Evolutionary conservation across 2,329 filamentous ascomycete species (phyloP).

Genomic region (Penicillium sp.): DNA sequence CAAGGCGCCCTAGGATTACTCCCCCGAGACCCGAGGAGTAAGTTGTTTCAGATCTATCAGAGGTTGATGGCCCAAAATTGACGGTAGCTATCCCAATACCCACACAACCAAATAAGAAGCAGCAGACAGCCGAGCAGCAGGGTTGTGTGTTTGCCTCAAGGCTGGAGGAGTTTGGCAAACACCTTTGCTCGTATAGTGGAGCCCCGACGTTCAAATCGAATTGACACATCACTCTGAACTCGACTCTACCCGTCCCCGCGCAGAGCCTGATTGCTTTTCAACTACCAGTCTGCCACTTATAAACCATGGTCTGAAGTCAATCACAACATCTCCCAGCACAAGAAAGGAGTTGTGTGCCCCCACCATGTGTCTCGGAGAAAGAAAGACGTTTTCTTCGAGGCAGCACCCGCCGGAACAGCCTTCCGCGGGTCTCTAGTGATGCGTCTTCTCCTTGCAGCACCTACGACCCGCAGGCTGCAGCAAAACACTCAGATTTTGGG

Average conservation of each 20-base stretch:
- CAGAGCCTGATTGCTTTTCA: neutral
- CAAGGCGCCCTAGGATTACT: constrained; percentile 4
- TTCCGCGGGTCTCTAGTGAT: constrained; percentile 1
- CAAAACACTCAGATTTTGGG: constrained; percentile 10
- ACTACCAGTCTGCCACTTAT: neutral
- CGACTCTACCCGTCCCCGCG: neutral
- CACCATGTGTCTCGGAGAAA: constrained; percentile 17
- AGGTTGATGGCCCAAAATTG: constrained; percentile 1
- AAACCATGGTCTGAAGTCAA: neutral
- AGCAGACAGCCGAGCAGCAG: neutral
- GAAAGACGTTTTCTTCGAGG: constrained; percentile 6
- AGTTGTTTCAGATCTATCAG: constrained; percentile 25
- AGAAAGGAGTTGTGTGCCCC: constrained; percentile 1
- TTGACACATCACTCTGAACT: neutral
- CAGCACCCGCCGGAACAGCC: constrained; percentile 11
- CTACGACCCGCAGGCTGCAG: neutral
- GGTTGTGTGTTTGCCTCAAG: constrained; percentile 1
- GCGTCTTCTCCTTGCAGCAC: constrained; percentile 21
- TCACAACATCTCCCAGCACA: neutral
- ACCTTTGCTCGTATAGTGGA: neutral
- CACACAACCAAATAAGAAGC: neutral
- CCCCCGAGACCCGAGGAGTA: constrained; percentile 15
- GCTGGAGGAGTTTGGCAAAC: neutral
- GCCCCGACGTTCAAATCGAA: neutral
- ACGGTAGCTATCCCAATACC: neutral